Evolutionary conservation across 441 rosid genomes (phyloP).

Genomic region (Dalechampia spathulata): DNA sequence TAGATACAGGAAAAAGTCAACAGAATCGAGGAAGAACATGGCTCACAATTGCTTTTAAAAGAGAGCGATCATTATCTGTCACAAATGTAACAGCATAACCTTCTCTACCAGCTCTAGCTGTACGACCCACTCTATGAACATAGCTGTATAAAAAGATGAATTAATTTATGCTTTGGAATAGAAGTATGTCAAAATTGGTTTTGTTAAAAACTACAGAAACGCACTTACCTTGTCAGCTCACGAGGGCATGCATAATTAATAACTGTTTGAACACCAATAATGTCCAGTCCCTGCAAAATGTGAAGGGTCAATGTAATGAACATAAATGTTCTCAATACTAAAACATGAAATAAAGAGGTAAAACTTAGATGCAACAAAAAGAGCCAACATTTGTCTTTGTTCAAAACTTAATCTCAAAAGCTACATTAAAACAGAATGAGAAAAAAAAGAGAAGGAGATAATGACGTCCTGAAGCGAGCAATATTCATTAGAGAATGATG

Average conservation of each 20-base stretch:
- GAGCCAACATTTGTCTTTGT: no score
- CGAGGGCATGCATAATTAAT: constrained; percentile 97
- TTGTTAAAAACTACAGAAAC: no score
- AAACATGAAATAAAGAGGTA: not conserved
- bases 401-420: no score
- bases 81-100: constrained; percentile 97
- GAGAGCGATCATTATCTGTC: constrained; percentile 89
- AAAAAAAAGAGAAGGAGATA: not conserved
- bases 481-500: not conserved
- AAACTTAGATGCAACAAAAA: no score
- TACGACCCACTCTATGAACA: constrained; percentile 94
- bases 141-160: constrained; percentile 47
- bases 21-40: constrained; percentile 12
- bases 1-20: no score
- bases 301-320: constrained; percentile 12
- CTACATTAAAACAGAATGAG: no score
- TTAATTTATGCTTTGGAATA: no score
- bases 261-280: constrained; percentile 95
- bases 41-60: constrained; percentile 90
- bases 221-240: constrained; percentile 72
- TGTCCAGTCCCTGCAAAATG: constrained; percentile 78
- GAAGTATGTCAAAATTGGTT: no score
- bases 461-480: not conserved
- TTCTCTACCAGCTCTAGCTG: constrained; percentile 97
- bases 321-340: not conserved